Conservation (phyloP, 129 eudicot genomes). For the Rutidosis leptorrhynchoides region DNA sequence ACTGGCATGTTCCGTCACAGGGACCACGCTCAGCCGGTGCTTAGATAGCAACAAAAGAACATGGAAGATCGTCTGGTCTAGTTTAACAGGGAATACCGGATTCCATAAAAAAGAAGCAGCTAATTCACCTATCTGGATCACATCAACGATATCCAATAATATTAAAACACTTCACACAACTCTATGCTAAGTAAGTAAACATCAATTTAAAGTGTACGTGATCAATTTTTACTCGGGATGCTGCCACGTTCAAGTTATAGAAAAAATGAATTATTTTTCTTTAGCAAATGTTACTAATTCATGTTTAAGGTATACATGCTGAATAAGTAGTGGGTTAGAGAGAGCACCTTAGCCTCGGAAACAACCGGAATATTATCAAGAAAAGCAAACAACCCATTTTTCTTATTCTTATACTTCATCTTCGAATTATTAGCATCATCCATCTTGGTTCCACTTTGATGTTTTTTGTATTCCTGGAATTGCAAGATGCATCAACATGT, state of each 20-base stretch:
- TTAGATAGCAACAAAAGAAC: conserved; percentile 43
- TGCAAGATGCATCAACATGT: conserved; percentile 6
- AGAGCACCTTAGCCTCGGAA: conserved; percentile 43
- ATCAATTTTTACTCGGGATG: neutral
- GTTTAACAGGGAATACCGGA: conserved; percentile 46
- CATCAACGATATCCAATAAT: conserved; percentile 12
- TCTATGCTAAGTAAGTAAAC: neutral
- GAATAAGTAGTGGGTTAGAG: conserved; percentile 1
- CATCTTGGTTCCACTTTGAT: conserved; percentile 22
- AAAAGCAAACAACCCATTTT: conserved; percentile 39
- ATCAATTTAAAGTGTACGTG: neutral
- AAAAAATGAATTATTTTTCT: neutral
- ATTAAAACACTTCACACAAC: conserved; percentile 7
- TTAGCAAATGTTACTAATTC: conserved; percentile 9
- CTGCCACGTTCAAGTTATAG: neutral
- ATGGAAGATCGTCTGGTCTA: conserved; percentile 43
- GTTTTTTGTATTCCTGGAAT: conserved; percentile 37
- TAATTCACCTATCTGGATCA: conserved; percentile 49
- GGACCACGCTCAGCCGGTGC: conserved; percentile 39
- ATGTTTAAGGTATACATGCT: neutral
- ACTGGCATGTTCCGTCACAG: conserved; percentile 31
- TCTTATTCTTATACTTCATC: conserved; percentile 21
- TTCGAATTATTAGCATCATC: conserved; percentile 23
- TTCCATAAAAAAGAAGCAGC: conserved; percentile 54
- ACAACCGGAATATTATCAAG: conserved; percentile 37